A percentile compares a stretch with the other conserved stretches of the same genome.
Evolutionary conservation across 2,329 filamentous ascomycete genomes (phyloP).

Genomic region (Dactylellina cionopaga): DNA sequence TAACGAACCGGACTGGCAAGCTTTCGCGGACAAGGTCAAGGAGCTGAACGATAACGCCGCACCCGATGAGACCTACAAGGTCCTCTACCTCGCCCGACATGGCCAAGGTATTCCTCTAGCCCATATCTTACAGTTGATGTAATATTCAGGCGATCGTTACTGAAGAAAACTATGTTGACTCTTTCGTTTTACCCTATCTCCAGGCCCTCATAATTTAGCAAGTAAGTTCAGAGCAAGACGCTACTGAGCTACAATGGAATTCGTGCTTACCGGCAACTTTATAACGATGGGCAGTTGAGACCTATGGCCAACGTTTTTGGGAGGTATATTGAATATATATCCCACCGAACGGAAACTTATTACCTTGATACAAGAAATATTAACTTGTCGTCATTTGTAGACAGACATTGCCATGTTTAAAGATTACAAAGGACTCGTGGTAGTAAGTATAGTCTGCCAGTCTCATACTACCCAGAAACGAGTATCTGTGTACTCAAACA

Average conservation of each 20-base stretch:
- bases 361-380: not conserved
- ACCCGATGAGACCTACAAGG: constrained; percentile 69
- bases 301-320: constrained; percentile 19
- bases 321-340: constrained; percentile 30
- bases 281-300: constrained; percentile 34
- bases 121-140: not conserved
- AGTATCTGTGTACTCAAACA: not conserved
- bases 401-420: constrained; percentile 26
- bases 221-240: constrained; percentile 42
- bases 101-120: constrained; percentile 71
- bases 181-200: not conserved
- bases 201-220: constrained; percentile 42
- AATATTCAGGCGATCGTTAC: not conserved
- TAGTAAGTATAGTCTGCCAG: constrained; percentile 6
- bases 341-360: not conserved
- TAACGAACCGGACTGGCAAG: constrained; percentile 42
- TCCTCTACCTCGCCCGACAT: constrained; percentile 75
- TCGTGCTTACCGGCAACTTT: constrained; percentile 15
- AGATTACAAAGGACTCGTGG: constrained; percentile 31
- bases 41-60: constrained; percentile 65
- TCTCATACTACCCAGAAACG: not conserved
- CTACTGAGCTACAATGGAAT: too few species aligned
- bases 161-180: not conserved
- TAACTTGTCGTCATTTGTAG: not conserved
- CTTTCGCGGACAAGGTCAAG: constrained; percentile 61